These are phyloP conservation scores for Colletotrichum trifolii DNA, from an alignment of 2,329 filamentous ascomycete species.

Conservation along the genomic window DNA sequence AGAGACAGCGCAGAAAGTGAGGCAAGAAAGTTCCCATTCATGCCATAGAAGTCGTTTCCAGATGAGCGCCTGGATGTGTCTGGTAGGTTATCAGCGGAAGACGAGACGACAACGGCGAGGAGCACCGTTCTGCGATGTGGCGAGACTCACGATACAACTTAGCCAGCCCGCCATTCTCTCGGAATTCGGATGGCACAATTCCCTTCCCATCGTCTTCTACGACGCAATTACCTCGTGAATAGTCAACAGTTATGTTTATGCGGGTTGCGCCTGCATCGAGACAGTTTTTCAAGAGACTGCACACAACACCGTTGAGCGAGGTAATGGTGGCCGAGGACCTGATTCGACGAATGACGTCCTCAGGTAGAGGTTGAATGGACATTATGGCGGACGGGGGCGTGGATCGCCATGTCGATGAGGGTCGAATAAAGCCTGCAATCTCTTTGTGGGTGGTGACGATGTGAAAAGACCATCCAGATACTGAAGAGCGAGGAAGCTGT, in stretches of 20 bases:
- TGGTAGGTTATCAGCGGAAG: conserved; percentile 48
- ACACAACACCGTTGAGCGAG: conserved; percentile 76
- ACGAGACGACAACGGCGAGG: background rate
- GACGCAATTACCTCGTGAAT: conserved; percentile 77
- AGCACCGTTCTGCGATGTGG: background rate
- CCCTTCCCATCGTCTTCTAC: conserved; percentile 89
- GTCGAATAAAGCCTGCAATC: background rate
- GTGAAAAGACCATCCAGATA: background rate
- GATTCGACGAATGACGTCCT: conserved; percentile 80
- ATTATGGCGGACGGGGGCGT: conserved; percentile 49
- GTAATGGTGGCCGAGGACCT: conserved; percentile 86
- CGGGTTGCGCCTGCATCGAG: conserved; percentile 81
- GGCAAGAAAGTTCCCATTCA: conserved; percentile 79
- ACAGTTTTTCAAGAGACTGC: conserved; percentile 83
- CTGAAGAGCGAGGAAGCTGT: too few species aligned
- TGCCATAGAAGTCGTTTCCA: conserved; percentile 66
- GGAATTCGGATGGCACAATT: conserved; percentile 79
- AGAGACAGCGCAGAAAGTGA: conserved; percentile 82
- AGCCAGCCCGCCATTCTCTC: conserved; percentile 74
- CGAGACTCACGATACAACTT: conserved; percentile 75
- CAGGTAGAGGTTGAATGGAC: conserved; percentile 77
- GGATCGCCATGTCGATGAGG: conserved; percentile 16
- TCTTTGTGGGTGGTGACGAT: background rate
- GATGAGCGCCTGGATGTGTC: conserved; percentile 81
- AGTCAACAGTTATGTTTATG: conserved; percentile 79